A percentile compares a stretch with the other conserved stretches of the same genome.
Conservation (phyloP, 2,329 filamentous ascomycete species). For the Ramularia endophylla region DNA sequence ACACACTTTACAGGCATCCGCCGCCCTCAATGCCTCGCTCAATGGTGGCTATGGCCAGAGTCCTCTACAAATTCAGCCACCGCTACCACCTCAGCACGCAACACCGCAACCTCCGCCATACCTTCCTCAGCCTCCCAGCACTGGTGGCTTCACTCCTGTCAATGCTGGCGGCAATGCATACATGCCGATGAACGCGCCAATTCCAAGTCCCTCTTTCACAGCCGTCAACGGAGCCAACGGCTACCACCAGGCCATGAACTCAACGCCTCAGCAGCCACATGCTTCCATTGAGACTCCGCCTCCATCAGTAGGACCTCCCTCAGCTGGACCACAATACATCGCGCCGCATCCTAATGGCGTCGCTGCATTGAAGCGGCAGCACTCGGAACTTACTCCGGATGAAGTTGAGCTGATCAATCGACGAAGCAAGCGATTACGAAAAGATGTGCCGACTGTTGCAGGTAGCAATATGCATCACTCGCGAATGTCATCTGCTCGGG, state of each 20-base stretch:
- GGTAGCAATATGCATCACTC: slow-evolving; percentile 97
- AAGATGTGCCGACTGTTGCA: slow-evolving; percentile 76
- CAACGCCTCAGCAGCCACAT: slow-evolving; percentile 17
- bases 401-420: slow-evolving; percentile 48
- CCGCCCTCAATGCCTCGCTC: slow-evolving; percentile 51
- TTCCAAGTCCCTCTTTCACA: slow-evolving; percentile 42
- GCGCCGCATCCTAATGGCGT: slow-evolving; percentile 23
- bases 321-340: slow-evolving; percentile 13
- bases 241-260: slow-evolving; percentile 27
- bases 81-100: slow-evolving; percentile 5
- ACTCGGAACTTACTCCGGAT: slow-evolving; percentile 38
- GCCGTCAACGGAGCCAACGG: slow-evolving; percentile 51
- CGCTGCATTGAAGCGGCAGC: slow-evolving; percentile 63
- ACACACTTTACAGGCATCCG: slow-evolving; percentile 56
- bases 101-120: slow-evolving; percentile 26
- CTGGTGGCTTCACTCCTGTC: slow-evolving; percentile 65
- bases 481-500: slow-evolving; percentile 68
- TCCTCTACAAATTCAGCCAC: background rate
- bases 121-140: slow-evolving; percentile 51
- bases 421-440: slow-evolving; percentile 88
- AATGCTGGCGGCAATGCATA: slow-evolving; percentile 46
- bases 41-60: slow-evolving; percentile 27
- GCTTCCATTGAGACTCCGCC: slow-evolving; percentile 28
- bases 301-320: slow-evolving; percentile 51
- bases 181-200: slow-evolving; percentile 11